phyloP scores from a whole-genome alignment of 306 rosid species.

The Acacia melanoxylon region DNA sequence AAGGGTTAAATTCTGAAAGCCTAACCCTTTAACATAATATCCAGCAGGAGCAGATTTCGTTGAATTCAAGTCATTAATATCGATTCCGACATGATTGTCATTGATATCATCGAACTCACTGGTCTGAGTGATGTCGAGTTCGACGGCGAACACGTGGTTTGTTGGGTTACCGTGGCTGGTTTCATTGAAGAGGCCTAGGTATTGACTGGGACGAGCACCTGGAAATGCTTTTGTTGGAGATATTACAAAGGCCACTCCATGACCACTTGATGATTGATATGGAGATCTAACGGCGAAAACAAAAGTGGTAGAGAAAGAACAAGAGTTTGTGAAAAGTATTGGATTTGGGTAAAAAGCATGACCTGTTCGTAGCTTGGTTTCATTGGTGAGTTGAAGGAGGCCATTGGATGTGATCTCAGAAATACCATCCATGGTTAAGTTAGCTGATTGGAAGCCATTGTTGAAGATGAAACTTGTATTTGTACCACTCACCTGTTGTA shows the following conservation, averaged over 20 bases:
- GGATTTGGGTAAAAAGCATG: slow-evolving; percentile 52
- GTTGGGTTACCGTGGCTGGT: not conserved
- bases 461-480: not conserved
- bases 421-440: slow-evolving; percentile 40
- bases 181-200: not conserved
- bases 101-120: slow-evolving; percentile 48
- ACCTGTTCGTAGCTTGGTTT: slow-evolving; percentile 37
- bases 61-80: not conserved
- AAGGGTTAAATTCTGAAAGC: slow-evolving; percentile 41
- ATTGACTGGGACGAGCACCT: not conserved
- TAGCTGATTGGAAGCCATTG: not conserved
- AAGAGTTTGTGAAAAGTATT: slow-evolving; percentile 14
- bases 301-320: slow-evolving; percentile 61
- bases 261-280: slow-evolving; percentile 2
- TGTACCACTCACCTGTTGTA: not conserved
- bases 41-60: slow-evolving; percentile 35
- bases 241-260: slow-evolving; percentile 60
- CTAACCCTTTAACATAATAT: slow-evolving; percentile 9
- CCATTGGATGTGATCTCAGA: slow-evolving; percentile 51
- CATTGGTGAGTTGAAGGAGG: slow-evolving; percentile 57
- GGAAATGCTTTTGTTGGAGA: slow-evolving; percentile 53
- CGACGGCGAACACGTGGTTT: not conserved
- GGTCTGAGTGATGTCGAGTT: slow-evolving; percentile 30
- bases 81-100: slow-evolving; percentile 64
- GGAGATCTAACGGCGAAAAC: not conserved